Evolutionary conservation across 129 eudicot species (phyloP).

Genomic region (Artemisia annua): DNA sequence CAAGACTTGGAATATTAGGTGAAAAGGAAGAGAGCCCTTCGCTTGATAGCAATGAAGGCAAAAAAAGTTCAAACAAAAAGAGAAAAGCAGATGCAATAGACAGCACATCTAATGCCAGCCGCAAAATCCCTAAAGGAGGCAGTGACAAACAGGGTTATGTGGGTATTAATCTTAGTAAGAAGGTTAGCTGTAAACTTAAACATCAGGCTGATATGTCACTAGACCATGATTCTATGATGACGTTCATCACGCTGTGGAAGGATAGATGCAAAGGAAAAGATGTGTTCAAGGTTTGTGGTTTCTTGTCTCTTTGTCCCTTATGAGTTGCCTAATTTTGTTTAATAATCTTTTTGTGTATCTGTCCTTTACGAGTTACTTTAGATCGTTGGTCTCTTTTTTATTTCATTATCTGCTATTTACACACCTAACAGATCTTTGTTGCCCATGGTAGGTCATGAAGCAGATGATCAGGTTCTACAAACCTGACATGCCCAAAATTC

Average conservation of each 20-base stretch:
- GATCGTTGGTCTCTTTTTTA: not conserved
- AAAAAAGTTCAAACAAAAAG: constrained; percentile 20
- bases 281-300: constrained; percentile 49
- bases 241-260: constrained; percentile 67
- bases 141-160: constrained; percentile 4
- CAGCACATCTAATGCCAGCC: not conserved
- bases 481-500: constrained; percentile 1
- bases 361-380: no score
- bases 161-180: constrained; percentile 11
- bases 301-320: not conserved
- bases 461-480: constrained; percentile 34
- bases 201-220: constrained; percentile 20
- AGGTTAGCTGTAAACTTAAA: constrained; percentile 14
- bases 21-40: constrained; percentile 33
- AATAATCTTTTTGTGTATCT: not conserved
- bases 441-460: constrained; percentile 26
- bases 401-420: not conserved
- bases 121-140: constrained; percentile 31
- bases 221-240: constrained; percentile 36
- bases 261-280: constrained; percentile 53
- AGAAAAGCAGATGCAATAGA: constrained; percentile 36
- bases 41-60: constrained; percentile 11
- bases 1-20: constrained; percentile 55
- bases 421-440: constrained; percentile 5
- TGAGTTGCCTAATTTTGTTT: not conserved